Evolutionary conservation across 2,329 filamentous ascomycete genomes (phyloP), one percentile per base, ranked within the genome.

Genomic region (Colletotrichum abscissum): DNA sequence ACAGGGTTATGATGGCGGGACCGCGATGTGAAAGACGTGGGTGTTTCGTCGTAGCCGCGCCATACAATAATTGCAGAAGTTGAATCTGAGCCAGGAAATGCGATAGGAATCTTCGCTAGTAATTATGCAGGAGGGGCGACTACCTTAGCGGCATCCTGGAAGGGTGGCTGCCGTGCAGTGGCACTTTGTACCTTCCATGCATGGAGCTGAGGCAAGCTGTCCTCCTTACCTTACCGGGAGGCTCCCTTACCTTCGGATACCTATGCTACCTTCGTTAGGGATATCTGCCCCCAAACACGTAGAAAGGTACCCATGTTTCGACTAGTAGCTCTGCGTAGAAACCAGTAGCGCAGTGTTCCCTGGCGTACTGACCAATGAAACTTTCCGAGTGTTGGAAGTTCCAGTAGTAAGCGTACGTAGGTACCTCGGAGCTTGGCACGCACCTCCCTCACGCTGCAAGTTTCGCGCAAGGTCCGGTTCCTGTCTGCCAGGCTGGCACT

Each of bases 381-480:
- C 33, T 33, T 30, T n/a, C 22, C 63, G 22, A 42, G 56, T 8
- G 19, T 60, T 30, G 22, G 11, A 72, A 46, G 63, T 64, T 72
- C 35, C 11, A 30, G 66, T 35, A 42, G 52, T 58, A 52, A 16
- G 52, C 69, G 30, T 69, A 72, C 58, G 66, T 72, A 33, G 30
- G 30, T 33, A 52, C 64, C 49, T 72, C 52, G 58, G 46, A 73
- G 71, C 71, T 71, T 73, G 67, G 71, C 67, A 71, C 56, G 56
- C 60, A 60, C 71, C 60, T 64, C 58, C 59, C 66, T 72, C 59
- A 56, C 59, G 63, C 56, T 69, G 46, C 38, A 62, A 71, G 71
- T 73, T 73, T 71, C 67, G 67, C 46, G 67, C 56, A 73, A 72
- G 58, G 38, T 42, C 38, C 38, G 38, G 14, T 42, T 42, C 38